Percentiles rank a stretch among this genome's conserved stretches.
Evolutionary conservation across 108 stramenopile species (phyloP).

Genomic region (Schizochytrium sp.): DNA sequence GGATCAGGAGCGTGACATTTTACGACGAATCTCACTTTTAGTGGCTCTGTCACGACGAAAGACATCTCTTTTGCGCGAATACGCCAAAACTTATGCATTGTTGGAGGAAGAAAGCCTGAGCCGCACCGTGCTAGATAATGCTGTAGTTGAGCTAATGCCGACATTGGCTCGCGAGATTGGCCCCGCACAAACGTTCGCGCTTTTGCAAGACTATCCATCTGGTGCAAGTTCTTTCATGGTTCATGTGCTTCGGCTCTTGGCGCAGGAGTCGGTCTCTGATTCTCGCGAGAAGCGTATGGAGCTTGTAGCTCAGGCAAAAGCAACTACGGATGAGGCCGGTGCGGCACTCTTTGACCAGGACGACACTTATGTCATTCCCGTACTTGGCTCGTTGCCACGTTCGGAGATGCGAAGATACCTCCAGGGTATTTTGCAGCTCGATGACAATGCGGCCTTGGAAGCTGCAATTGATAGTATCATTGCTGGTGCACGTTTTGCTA

Average conservation of each 20-base stretch:
- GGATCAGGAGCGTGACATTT: conserved; percentile 22
- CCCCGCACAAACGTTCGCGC: neutral
- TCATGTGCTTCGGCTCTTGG: neutral
- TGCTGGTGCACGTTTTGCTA: conserved; percentile 43
- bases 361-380: conserved; percentile 43
- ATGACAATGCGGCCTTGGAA: neutral
- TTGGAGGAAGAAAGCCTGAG: neutral
- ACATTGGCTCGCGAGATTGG: conserved; percentile 3
- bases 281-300: conserved; percentile 39
- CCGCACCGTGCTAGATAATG: conserved; percentile 19
- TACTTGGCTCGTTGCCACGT: conserved; percentile 17
- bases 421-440: conserved; percentile 27
- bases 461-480: conserved; percentile 55
- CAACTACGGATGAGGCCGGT: neutral
- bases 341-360: conserved; percentile 11
- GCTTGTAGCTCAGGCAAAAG: conserved; percentile 44
- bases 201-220: conserved; percentile 16
- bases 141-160: neutral
- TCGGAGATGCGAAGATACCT: conserved; percentile 45
- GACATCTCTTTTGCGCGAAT: neutral
- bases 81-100: neutral
- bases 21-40: neutral
- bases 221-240: conserved; percentile 29
- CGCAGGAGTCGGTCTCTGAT: conserved; percentile 15
- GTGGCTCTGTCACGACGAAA: conserved; percentile 16